A percentile compares a stretch with the other conserved stretches of the same genome.
phyloP scores from a whole-genome alignment of 2,329 filamentous ascomycete genomes.

The Penicillium sp. region DNA sequence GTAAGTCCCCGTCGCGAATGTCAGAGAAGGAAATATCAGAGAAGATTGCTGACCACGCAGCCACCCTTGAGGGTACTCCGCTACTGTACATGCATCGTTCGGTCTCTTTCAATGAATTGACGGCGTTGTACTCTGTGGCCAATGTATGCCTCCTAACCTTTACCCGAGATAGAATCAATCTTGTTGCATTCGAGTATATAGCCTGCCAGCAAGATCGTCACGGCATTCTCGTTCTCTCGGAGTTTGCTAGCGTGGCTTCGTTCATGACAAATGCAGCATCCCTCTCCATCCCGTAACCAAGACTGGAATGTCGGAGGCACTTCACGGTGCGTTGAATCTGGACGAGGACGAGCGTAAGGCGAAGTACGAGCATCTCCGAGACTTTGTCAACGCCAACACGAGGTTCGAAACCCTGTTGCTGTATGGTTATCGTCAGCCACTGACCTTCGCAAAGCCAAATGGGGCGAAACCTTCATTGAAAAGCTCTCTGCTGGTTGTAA shows the following conservation, averaged over 20 bases:
- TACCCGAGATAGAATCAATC: conserved; percentile 93
- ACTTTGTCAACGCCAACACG: conserved; percentile 90
- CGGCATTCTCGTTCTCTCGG: conserved; percentile 87
- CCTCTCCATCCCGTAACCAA: conserved; percentile 96
- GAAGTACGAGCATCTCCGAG: conserved; percentile 79
- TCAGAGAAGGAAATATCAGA: too few relatives aligned
- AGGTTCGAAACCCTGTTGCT: conserved; percentile 46
- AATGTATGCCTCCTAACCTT: conserved; percentile 86
- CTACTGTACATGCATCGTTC: conserved; percentile 95
- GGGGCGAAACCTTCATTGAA: conserved; percentile 33
- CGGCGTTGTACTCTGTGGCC: conserved; percentile 83
- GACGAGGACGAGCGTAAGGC: conserved; percentile 70
- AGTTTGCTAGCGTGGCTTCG: conserved; percentile 92
- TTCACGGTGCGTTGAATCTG: conserved; percentile 86
- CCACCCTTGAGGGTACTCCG: conserved; percentile 91
- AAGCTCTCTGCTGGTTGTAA: conserved; percentile 20
- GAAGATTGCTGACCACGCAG: conserved; percentile 33
- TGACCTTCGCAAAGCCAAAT: conserved; percentile 27
- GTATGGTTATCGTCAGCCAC: background rate
- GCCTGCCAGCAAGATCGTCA: conserved; percentile 81
- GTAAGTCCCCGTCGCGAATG: conserved; percentile 31
- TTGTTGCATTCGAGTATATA: conserved; percentile 96
- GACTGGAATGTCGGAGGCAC: conserved; percentile 81
- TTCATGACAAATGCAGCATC: conserved; percentile 72
- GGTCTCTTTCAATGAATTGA: conserved; percentile 83